Conservation (phyloP, 495 filamentous ascomycete species). For the Neurospora intermedia region DNA sequence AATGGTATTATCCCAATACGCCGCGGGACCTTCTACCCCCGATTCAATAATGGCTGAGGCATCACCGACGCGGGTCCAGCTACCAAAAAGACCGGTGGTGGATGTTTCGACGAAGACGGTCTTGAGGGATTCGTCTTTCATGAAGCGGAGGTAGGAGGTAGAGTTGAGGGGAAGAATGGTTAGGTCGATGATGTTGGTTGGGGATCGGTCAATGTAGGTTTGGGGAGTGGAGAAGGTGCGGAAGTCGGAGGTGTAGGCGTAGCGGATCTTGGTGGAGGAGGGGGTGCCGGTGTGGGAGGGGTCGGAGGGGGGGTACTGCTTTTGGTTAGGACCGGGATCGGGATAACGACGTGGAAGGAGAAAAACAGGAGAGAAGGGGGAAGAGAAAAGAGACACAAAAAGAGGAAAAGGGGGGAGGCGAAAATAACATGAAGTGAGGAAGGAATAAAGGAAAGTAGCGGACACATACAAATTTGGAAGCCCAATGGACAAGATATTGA, state of each 20-base stretch:
- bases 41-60: constrained; percentile 27
- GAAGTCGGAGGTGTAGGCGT: constrained; percentile 36
- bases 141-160: constrained; percentile 28
- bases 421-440: not conserved
- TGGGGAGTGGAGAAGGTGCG: constrained; percentile 29
- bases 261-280: constrained; percentile 32
- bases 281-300: constrained; percentile 27
- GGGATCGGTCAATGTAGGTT: constrained; percentile 33
- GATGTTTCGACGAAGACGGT: constrained; percentile 40
- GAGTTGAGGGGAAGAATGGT: constrained; percentile 28
- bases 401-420: not conserved
- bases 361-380: too few relatives aligned
- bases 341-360: too few relatives aligned
- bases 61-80: constrained; percentile 39
- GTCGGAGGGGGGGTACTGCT: constrained; percentile 31
- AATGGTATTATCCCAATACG: constrained; percentile 35
- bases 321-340: too few relatives aligned
- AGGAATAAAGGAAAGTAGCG: not conserved
- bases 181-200: constrained; percentile 36
- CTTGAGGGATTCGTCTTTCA: constrained; percentile 43
- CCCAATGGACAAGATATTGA: constrained; percentile 44
- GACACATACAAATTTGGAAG: constrained; percentile 38
- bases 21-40: constrained; percentile 40
- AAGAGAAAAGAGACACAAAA: not conserved
- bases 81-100: constrained; percentile 37